Base-by-base conservation (phyloP, 345 rosid genomes). In the Leavenworthia alabamica region DNA sequence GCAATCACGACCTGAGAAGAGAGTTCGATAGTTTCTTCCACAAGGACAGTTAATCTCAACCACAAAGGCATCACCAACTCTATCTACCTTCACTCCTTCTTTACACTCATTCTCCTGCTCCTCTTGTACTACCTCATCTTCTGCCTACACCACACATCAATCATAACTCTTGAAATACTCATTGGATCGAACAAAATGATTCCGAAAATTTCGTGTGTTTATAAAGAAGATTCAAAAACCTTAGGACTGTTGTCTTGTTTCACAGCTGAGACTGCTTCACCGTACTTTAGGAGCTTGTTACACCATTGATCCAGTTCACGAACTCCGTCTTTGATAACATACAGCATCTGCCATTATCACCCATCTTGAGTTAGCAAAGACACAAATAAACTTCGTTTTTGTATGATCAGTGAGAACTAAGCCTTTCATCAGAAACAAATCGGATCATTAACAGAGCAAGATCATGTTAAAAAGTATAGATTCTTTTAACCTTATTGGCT, bases 1-100 rank as follows among this genome's bases (percentile, higher is more conserved):
- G 71, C 75, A 71, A 56, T 71, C 75, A 44, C 75, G 71, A 32
- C 75, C 75, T 11, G 75, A 71, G 75, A 71, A 71, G 43, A 71
- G 71, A 20, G 71, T 64, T 41, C 50, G 8, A 48, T 71, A 71
- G 66, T 58, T 64, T 51, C 55, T 64, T 13, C 75, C 71, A 35
- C 75, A 71, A 0, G 75, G 71, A 64, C 75, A 71, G 41, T 58
- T 71, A 8, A 71, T 71, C 61, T 64, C 75, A 49, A 71, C 66
- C 50, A 71, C 75, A 58, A 71, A 71, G 2, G 75, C 75, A 26
- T 71, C 75, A 0, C 75, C 71, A 2, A 71, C 62, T 65, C 75
- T 71, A 11, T 71, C 71, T 20, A 71, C 71, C 8, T 71, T 71
- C 55, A 71, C 75, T 0, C 75, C 75, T 64, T 71, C 75, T 57